These are phyloP conservation scores for Elymus sibiricus DNA, from an alignment of 176 grass and related monocot genomes.

Conservation along the genomic window DNA sequence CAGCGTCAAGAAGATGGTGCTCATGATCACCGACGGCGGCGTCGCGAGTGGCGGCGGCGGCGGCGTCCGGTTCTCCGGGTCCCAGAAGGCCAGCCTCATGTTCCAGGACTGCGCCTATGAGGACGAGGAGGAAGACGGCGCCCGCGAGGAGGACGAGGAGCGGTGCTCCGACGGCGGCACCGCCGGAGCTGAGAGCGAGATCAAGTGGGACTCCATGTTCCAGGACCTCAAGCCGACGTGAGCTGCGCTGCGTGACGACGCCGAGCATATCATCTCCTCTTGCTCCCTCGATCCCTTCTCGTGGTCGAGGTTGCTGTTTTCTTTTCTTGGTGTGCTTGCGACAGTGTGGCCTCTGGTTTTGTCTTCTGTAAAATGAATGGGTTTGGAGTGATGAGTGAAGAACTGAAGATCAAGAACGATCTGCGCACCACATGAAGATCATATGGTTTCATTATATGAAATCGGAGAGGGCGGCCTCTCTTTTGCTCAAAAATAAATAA, in stretches of 20 bases:
- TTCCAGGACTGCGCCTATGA: conserved; percentile 38
- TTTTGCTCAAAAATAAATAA: too few relatives aligned
- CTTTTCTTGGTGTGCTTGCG: too few relatives aligned
- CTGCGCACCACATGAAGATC: too few relatives aligned
- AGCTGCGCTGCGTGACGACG: neutral
- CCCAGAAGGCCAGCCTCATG: conserved; percentile 50
- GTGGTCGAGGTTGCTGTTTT: neutral
- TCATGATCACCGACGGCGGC: conserved; percentile 58
- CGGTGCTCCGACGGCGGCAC: neutral
- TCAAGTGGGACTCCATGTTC: conserved; percentile 71
- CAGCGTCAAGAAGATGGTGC: conserved; percentile 51
- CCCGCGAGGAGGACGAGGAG: neutral
- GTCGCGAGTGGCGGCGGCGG: neutral
- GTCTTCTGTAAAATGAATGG: neutral
- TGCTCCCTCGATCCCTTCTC: neutral
- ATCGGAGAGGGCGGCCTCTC: too few relatives aligned
- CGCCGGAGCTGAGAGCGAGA: neutral
- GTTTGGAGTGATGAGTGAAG: neutral
- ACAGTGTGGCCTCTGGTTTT: too few relatives aligned
- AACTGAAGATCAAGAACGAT: neutral
- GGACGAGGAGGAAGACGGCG: neutral
- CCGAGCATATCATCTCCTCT: neutral
- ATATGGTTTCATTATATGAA: too few relatives aligned
- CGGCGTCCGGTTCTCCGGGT: conserved; percentile 16
- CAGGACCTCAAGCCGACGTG: conserved; percentile 59